phyloP scores from a whole-genome alignment of 2,329 filamentous ascomycete genomes.

The Thyridium curvatum region DNA sequence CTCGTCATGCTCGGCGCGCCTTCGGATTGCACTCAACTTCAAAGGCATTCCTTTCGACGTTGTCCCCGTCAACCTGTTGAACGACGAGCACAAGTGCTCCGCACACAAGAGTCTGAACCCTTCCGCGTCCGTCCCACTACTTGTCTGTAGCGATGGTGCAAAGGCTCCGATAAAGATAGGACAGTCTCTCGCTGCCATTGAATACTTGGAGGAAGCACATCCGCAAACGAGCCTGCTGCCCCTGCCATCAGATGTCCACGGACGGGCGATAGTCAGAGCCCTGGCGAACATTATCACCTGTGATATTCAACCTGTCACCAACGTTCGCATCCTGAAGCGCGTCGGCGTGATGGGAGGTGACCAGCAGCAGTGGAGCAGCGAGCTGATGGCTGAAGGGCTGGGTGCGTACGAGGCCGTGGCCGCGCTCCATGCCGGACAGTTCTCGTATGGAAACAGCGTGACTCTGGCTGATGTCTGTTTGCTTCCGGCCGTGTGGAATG shows the following conservation, averaged over 20 bases:
- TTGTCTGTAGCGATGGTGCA: slow-evolving; percentile 28
- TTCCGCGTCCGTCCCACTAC: slow-evolving; percentile 46
- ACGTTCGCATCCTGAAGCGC: slow-evolving; percentile 45
- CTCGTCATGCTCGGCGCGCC: slow-evolving; percentile 55
- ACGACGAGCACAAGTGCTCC: slow-evolving; percentile 40
- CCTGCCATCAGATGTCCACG: slow-evolving; percentile 22
- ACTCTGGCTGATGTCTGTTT: slow-evolving; percentile 54
- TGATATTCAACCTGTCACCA: slow-evolving; percentile 57
- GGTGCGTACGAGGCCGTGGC: slow-evolving; percentile 46
- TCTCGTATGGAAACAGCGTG: slow-evolving; percentile 48
- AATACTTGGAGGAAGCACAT: slow-evolving; percentile 53
- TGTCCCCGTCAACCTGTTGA: slow-evolving; percentile 46
- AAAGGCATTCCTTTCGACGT: slow-evolving; percentile 44
- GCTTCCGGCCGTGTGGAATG: slow-evolving; percentile 52
- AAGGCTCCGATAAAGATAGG: slow-evolving; percentile 33
- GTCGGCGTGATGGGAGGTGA: slow-evolving; percentile 34
- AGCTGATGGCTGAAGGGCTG: slow-evolving; percentile 46
- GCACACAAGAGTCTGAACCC: slow-evolving; percentile 45
- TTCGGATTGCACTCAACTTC: slow-evolving; percentile 52
- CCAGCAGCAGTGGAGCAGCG: slow-evolving; percentile 42
- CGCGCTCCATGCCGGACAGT: slow-evolving; percentile 34
- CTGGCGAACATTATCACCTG: slow-evolving; percentile 45
- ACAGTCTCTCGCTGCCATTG: slow-evolving; percentile 54
- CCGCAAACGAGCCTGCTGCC: slow-evolving; percentile 36
- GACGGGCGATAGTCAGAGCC: slow-evolving; percentile 44